phyloP scores from a whole-genome alignment of 106 monocot species.

The Amphibolis antarctica region DNA sequence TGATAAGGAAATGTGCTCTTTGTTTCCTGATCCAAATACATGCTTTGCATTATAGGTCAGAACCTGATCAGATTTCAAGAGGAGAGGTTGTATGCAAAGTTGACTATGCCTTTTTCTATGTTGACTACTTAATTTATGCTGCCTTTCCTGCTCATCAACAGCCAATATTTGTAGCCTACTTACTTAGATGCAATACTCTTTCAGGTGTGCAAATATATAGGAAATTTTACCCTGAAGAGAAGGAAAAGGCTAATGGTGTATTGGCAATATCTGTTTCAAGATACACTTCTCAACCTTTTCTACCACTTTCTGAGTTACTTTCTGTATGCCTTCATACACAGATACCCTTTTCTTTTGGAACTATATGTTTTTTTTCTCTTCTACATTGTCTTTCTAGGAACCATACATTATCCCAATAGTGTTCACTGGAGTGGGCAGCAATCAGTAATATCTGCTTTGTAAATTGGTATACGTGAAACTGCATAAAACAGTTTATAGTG shows the following conservation, averaged over 20 bases:
- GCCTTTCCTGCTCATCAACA: too few species aligned
- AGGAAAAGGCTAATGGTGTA: slow-evolving; percentile 59
- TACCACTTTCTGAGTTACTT: slow-evolving; percentile 39
- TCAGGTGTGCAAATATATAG: slow-evolving; percentile 73
- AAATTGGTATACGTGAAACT: too few species aligned
- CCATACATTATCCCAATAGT: not conserved
- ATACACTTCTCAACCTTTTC: slow-evolving; percentile 47
- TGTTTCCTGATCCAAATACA: too few species aligned
- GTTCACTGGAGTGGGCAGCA: too few species aligned
- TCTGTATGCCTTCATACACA: slow-evolving; percentile 28
- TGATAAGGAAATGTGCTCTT: too few species aligned
- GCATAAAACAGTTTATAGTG: too few species aligned
- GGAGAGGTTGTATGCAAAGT: too few species aligned
- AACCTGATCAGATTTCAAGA: too few species aligned
- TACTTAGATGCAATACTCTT: not conserved
- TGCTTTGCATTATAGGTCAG: too few species aligned
- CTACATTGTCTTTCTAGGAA: not conserved
- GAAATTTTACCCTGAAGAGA: slow-evolving; percentile 80
- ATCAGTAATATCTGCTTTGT: too few species aligned
- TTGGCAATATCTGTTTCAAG: slow-evolving; percentile 72
- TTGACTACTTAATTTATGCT: too few species aligned
- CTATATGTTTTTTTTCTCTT: not conserved
- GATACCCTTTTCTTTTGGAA: not conserved
- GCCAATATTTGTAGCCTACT: not conserved
- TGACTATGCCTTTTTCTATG: too few species aligned